Conservation (phyloP, 768 basidiomycete genomes). For the Bullera alba region DNA sequence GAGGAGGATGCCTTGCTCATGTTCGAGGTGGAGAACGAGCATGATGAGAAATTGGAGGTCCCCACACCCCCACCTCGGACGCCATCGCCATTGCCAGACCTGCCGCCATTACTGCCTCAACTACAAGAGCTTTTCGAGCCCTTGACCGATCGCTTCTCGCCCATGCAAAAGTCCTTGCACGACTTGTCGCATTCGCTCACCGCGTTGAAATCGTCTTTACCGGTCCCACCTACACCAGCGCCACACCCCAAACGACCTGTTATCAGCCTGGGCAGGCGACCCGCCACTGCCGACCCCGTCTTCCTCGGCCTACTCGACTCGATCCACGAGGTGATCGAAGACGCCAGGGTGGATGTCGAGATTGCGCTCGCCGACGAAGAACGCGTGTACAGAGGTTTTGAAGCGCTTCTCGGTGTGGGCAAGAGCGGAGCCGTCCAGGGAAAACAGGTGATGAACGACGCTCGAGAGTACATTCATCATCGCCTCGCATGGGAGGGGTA, state of each 20-base stretch:
- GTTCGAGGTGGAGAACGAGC: constrained; percentile 15
- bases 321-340: constrained; percentile 44
- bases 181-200: constrained; percentile 34
- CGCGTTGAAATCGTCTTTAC: constrained; percentile 7
- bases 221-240: constrained; percentile 9
- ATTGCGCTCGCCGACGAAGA: constrained; percentile 44
- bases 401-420: constrained; percentile 38
- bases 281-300: constrained; percentile 18
- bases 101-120: constrained; percentile 8
- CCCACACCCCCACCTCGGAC: background rate
- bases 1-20: constrained; percentile 14
- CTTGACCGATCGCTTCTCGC: constrained; percentile 11
- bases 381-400: constrained; percentile 38
- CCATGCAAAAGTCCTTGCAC: constrained; percentile 33
- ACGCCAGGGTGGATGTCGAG: constrained; percentile 45
- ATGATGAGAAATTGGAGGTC: background rate
- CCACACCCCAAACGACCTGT: constrained; percentile 5
- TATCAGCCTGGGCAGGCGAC: constrained; percentile 7
- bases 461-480: constrained; percentile 22
- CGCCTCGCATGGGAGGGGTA: constrained; percentile 7
- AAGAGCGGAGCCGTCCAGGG: constrained; percentile 11
- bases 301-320: constrained; percentile 33
- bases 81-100: constrained; percentile 4
- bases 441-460: constrained; percentile 21
- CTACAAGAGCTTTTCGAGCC: constrained; percentile 25